Evolutionary conservation across 2,329 filamentous ascomycete genomes (phyloP), one percentile per base, ranked within the genome.

Genomic region (Raffaelea deltoideospora): DNA sequence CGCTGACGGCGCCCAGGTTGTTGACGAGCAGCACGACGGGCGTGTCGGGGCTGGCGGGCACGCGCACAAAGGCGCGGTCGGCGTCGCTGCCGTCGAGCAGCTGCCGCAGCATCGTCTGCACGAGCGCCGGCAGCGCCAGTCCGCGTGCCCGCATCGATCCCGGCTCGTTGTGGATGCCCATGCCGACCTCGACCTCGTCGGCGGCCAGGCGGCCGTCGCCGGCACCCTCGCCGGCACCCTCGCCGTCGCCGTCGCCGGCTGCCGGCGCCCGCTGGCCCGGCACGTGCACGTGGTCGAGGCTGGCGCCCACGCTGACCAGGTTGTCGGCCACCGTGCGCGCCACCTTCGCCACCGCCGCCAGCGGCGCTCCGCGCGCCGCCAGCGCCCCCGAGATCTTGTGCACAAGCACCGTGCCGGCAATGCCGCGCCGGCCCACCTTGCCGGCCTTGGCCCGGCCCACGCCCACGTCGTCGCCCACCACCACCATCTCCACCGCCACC

Each of bases 351-450:
- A 92, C 82, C 39, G 93, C 72, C 18, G 76, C 67, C 43, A 94
- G 60, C 32, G 64, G 63, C 9, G 60, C 60, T 45, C 84, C 85
- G 47, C 64, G 67, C 21, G 79, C 81, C 4, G 87, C 86, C 48
- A 93, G 57, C 7, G 86, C 88, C 10, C 88, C 86, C 13, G 79
- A 70, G 50, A 93, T 81, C 67, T 96, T 95, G 48, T 87, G 70
- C n/a, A 95, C 82, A 19, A 95, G 63, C 28, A 93, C 83, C 6
- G 86, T 92, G 23, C 88, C 88, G 3, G 85, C 87, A 54, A 96
- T 90, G 37, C 88, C 88, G 51, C 88, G 71, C 35, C 88, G 65
- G 1, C 88, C 88, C 14, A 95, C 88, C 54, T 95, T 95, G n/a
- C 88, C 87, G 10, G 81, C 79, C 53, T 79, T 79, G 36, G 63